Conservation (phyloP, 352 stramenopile genomes). For the Phytophthora tubulina region DNA sequence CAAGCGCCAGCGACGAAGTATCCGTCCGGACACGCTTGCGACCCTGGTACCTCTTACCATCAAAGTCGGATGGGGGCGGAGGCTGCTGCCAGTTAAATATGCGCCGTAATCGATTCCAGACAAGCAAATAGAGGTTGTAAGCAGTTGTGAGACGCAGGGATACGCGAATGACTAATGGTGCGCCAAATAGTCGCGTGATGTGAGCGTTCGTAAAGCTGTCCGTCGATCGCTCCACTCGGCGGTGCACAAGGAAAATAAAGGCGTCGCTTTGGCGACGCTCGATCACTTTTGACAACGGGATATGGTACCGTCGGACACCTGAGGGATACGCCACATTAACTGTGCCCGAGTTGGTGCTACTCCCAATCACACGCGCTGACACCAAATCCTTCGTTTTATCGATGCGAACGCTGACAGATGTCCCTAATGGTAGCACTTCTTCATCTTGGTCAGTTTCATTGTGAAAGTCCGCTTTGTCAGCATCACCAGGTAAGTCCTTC, state of each 20-base stretch:
- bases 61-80: slow-evolving; percentile 46
- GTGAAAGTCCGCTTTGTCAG: not conserved
- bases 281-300: slow-evolving; percentile 67
- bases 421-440: slow-evolving; percentile 51
- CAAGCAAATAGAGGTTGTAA: slow-evolving; percentile 80
- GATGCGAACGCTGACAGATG: slow-evolving; percentile 69
- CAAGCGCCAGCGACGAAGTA: slow-evolving; percentile 69
- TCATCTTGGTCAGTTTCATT: slow-evolving; percentile 33
- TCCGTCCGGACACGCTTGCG: slow-evolving; percentile 46
- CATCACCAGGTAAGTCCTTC: not conserved
- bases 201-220: slow-evolving; percentile 86
- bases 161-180: slow-evolving; percentile 77
- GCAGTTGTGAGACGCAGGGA: slow-evolving; percentile 68
- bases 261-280: slow-evolving; percentile 60
- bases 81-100: slow-evolving; percentile 89
- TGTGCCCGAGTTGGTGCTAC: slow-evolving; percentile 59
- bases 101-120: slow-evolving; percentile 80
- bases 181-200: slow-evolving; percentile 82
- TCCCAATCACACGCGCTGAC: slow-evolving; percentile 75
- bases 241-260: slow-evolving; percentile 86
- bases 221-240: slow-evolving; percentile 81
- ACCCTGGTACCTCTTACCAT: slow-evolving; percentile 16
- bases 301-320: slow-evolving; percentile 67
- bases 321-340: slow-evolving; percentile 77
- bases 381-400: slow-evolving; percentile 75